Evolutionary conservation across 2,329 filamentous ascomycete species (phyloP), one percentile per base, ranked within the genome.

Genomic region (Fusarium nematophilum): DNA sequence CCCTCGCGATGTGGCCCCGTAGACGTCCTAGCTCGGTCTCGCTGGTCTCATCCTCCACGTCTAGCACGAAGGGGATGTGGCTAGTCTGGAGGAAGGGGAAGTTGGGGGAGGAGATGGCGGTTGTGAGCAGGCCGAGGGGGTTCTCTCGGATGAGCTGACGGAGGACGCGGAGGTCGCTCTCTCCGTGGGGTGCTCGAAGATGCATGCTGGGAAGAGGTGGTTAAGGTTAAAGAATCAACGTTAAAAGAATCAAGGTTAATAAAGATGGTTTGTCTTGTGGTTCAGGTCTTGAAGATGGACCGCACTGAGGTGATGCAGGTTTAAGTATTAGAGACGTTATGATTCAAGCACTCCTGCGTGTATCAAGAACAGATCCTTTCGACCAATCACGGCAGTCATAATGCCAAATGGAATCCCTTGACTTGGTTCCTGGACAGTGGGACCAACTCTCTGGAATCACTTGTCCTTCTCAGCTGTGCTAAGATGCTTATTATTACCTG

Each of bases 121-220:
- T 90, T 8, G 85, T 89, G 7, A 90, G 67, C 11, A 89, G 76
- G 1, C 87, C 87, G 0, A 90, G 76, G 0, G 87, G 85, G 64
- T 88, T 84, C 11, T 83, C 78, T 15, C 77, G 78, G 65, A 90
- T 85, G 45, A 90, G 76, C 49, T 81, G 72, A 27, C 81, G 81
- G 17, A 90, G 79, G 3, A 74, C 73, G 0, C 76, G 72, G 49
- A 85, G 75, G 50, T 76, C 70, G 7, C 73, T 63, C 60, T 89
- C 86, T 9, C 78, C 81, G 70, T 88, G 85, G 13, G 70, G 78
- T 9, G 71, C 72, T 15, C 78, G 82, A 59, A 89, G 79, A 73
- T 88, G 84, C 87, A 90, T 89, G 38, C 29, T 14, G 10, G 6
- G 13, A 25, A 5, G 4, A 21, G 4, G 14, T n/a, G n/a, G n/a